Conservation (phyloP, 139 green algal species). For the Closterium sp. region DNA sequence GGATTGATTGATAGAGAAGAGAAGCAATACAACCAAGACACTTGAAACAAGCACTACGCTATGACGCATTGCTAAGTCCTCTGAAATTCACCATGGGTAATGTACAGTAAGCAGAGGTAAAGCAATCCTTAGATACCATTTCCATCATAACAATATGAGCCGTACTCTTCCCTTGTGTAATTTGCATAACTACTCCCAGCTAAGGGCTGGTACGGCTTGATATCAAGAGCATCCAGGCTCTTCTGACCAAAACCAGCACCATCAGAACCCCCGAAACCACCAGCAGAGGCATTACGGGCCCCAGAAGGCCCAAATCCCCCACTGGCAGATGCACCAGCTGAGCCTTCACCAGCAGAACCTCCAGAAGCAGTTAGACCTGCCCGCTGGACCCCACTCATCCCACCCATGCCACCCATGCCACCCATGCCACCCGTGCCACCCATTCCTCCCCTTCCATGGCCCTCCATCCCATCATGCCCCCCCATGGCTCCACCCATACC, state of each 20-base stretch:
- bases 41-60: no score
- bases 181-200: neutral
- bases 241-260: neutral
- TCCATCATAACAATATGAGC: neutral
- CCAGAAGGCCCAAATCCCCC: no score
- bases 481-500: neutral
- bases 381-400: neutral
- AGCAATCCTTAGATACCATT: neutral
- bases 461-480: neutral
- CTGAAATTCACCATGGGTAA: no score
- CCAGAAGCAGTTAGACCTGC: no score
- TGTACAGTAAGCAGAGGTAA: neutral
- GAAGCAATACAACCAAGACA: no score
- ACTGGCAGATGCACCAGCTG: neutral
- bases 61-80: no score
- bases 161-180: neutral
- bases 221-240: neutral
- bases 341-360: neutral
- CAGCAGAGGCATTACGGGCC: no score
- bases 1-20: no score
- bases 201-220: neutral
- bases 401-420: neutral
- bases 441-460: neutral
- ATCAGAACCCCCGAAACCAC: no score
- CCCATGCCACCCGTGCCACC: neutral